These are phyloP conservation scores for Trichoderma reesei DNA, from an alignment of 495 filamentous ascomycete species.

Conservation along the genomic window DNA sequence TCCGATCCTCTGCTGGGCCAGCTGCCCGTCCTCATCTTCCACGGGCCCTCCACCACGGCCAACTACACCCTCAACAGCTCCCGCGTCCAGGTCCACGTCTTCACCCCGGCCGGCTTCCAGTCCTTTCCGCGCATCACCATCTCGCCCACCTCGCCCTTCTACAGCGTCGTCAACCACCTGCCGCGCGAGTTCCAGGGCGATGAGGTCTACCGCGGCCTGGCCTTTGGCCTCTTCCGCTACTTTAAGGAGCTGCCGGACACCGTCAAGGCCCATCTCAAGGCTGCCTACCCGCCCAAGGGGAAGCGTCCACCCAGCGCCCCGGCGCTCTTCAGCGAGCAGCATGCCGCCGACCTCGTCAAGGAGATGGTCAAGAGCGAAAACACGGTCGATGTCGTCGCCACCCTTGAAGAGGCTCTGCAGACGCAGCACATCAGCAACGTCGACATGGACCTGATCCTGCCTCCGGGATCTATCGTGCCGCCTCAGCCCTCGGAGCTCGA, in stretches of 20 bases:
- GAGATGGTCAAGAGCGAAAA: conserved; percentile 72
- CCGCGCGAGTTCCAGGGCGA: conserved; percentile 89
- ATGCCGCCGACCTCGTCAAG: conserved; percentile 82
- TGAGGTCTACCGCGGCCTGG: conserved; percentile 78
- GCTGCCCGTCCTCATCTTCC: conserved; percentile 67
- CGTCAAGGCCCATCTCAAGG: conserved; percentile 53
- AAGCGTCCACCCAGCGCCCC: conserved; percentile 49
- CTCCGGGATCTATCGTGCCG: conserved; percentile 58
- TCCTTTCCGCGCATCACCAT: conserved; percentile 84
- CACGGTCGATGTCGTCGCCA: conserved; percentile 55
- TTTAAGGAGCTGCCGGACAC: conserved; percentile 74
- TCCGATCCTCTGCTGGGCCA: conserved; percentile 68
- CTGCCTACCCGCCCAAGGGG: conserved; percentile 36
- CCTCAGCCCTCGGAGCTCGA: conserved; percentile 41
- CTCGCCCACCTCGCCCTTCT: conserved; percentile 90
- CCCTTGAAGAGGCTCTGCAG: conserved; percentile 60
- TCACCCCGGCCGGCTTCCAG: conserved; percentile 76
- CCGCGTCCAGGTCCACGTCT: conserved; percentile 85
- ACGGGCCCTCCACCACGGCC: conserved; percentile 72
- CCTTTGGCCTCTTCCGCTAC: conserved; percentile 87
- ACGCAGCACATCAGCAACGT: conserved; percentile 72
- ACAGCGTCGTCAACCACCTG: conserved; percentile 83
- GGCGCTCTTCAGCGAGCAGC: conserved; percentile 76
- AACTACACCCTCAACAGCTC: conserved; percentile 81
- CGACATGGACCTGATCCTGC: conserved; percentile 81